Evolutionary conservation across 2,329 filamentous ascomycete genomes (phyloP), one percentile per base, ranked within the genome.

Genomic region (Incumbomyces lentus): DNA sequence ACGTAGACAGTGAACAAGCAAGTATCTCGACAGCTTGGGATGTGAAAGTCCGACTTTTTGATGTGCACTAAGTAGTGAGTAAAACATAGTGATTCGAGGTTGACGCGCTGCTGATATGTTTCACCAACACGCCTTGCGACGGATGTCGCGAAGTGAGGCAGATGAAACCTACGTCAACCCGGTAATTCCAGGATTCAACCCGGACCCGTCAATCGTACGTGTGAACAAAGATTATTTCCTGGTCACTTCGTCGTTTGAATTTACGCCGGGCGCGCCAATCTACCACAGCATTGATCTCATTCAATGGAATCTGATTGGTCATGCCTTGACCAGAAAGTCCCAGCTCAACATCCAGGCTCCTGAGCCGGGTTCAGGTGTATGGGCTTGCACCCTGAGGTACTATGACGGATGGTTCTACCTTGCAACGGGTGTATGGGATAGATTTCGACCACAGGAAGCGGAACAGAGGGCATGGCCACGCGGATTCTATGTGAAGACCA

Each of bases 171-270:
- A 47, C 30, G 38, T 46, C n/a, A 54, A 80, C 55, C 78, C 76
- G 1, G 69, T 80, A 16, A 65, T 81, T 33, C 66, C 68, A 2
- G 77, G 78, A 18, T 81, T 79, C 63, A 79, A 81, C 47, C 75
- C 78, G 5, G 78, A 82, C 52, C 78, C 78, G 0, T 78, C 76
- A 1, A 68, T 76, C 33, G 52, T 75, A 10, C 64, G 72, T 2
- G 69, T 75, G 16, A 63, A 63, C 6, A 53, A 65, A 35, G 70
- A 74, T 54, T 81, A 73, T 57, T 81, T 75, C 58, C 68, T 81
- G 22, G 73, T 72, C 32, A 81, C 75, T 3, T 81, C 77, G 0
- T 76, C 75, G 0, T 81, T 82, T 48, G 77, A 81, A 58, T 77
- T 71, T 58, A 80, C 77, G 49, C 78, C 77, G 0, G 76, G 75